phyloP scores from a whole-genome alignment of 1,284 basidiomycete genomes.

The Ceratobasidium theobromae region DNA sequence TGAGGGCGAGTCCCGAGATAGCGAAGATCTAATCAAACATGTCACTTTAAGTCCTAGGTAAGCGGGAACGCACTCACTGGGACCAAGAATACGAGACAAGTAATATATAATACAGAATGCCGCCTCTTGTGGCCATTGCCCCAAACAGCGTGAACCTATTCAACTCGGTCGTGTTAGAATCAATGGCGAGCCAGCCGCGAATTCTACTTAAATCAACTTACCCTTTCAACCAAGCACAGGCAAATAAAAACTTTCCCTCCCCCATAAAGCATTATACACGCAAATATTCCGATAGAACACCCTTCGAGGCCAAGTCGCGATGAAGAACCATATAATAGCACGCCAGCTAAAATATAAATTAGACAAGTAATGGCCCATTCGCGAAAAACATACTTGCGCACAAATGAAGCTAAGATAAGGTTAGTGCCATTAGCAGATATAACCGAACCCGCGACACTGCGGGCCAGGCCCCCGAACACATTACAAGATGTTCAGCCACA shows the following conservation, averaged over 20 bases:
- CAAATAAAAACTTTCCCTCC: slow-evolving; percentile 7
- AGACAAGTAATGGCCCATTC: too few relatives aligned
- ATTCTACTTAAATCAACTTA: too few relatives aligned
- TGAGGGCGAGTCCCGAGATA: not conserved
- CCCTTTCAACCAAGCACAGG: slow-evolving; percentile 14
- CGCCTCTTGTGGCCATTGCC: not conserved
- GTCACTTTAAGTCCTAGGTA: not conserved
- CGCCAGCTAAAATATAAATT: not conserved
- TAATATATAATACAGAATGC: slow-evolving; percentile 9
- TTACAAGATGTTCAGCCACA: not conserved
- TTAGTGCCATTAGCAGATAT: not conserved
- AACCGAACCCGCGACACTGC: slow-evolving; percentile 7
- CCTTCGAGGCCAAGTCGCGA: not conserved
- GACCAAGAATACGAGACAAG: slow-evolving; percentile 1
- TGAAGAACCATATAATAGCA: not conserved
- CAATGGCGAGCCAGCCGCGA: not conserved
- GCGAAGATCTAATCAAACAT: not conserved
- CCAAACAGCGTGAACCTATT: slow-evolving; percentile 12
- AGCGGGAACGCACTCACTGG: not conserved
- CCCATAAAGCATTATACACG: slow-evolving; percentile 7
- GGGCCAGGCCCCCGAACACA: not conserved
- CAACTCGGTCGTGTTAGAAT: not conserved
- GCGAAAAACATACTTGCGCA: slow-evolving; percentile 11
- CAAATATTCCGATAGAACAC: slow-evolving; percentile 8
- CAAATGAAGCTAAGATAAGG: slow-evolving; percentile 9